Percentiles rank a stretch among this genome's conserved stretches.
Conservation (phyloP, 345 rosid genomes). For the Firmiana major region DNA sequence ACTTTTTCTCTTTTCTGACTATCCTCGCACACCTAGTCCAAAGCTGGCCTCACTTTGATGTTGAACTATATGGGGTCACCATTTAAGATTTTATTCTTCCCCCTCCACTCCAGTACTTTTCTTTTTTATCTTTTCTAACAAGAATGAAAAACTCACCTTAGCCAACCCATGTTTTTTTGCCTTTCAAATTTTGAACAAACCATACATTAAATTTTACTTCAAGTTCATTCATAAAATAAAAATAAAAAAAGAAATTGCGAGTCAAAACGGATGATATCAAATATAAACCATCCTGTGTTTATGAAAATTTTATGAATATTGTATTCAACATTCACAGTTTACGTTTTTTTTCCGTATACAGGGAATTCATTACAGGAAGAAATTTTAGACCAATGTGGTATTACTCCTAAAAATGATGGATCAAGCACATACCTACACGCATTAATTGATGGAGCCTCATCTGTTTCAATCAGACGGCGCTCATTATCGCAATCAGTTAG, state of each 20-base stretch:
- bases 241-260: not conserved
- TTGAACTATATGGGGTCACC: slow-evolving; percentile 17
- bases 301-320: too few species aligned
- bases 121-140: too few species aligned
- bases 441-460: slow-evolving; percentile 15
- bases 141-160: not conserved
- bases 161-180: not conserved
- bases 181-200: not conserved
- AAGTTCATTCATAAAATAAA: not conserved
- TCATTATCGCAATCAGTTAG: slow-evolving; percentile 28
- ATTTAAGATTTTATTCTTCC: not conserved
- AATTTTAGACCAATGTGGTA: not conserved
- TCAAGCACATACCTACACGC: slow-evolving; percentile 4
- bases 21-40: slow-evolving; percentile 19
- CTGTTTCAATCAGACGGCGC: slow-evolving; percentile 22
- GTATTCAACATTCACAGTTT: too few species aligned
- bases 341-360: too few species aligned
- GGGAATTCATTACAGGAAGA: not conserved
- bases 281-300: too few species aligned
- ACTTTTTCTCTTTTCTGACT: slow-evolving; percentile 33
- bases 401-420: slow-evolving; percentile 7
- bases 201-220: not conserved
- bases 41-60: slow-evolving; percentile 26
- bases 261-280: too few species aligned
- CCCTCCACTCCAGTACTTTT: too few species aligned